These are phyloP conservation scores for Ceratocystis cacaofunesta DNA, from an alignment of 2,329 filamentous ascomycete species.

Conservation along the genomic window DNA sequence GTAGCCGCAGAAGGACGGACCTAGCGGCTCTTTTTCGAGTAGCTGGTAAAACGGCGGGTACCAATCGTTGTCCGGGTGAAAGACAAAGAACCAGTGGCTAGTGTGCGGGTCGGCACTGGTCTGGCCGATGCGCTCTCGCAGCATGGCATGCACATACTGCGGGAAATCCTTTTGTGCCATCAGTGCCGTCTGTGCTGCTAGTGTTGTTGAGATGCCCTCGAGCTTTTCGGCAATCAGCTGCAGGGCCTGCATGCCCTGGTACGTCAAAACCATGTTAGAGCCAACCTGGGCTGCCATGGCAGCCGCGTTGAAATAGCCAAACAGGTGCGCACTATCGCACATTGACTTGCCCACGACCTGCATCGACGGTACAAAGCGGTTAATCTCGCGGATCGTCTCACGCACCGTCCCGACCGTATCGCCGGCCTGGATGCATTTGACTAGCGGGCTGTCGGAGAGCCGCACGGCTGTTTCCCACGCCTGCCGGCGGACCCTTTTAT, in stretches of 20 bases:
- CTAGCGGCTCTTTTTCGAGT: constrained; percentile 24
- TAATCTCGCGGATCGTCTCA: constrained; percentile 14
- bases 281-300: constrained; percentile 24
- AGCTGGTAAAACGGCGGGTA: constrained; percentile 28
- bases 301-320: constrained; percentile 23
- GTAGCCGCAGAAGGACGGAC: constrained; percentile 27
- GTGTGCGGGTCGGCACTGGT: constrained; percentile 22
- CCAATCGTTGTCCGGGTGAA: constrained; percentile 30
- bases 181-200: constrained; percentile 26
- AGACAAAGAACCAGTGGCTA: constrained; percentile 29
- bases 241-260: constrained; percentile 26
- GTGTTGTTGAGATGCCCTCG: constrained; percentile 23
- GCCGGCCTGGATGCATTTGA: constrained; percentile 16
- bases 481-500: constrained; percentile 16
- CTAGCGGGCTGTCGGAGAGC: constrained; percentile 14
- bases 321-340: constrained; percentile 24
- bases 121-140: constrained; percentile 25
- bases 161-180: constrained; percentile 27
- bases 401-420: constrained; percentile 15
- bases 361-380: constrained; percentile 23
- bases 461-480: constrained; percentile 16
- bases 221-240: constrained; percentile 26
- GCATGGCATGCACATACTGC: constrained; percentile 26
- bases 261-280: constrained; percentile 25
- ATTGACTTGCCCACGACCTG: constrained; percentile 26